Base-by-base conservation (phyloP, 805 yeast genomes). In the Priceomyces medius region DNA sequence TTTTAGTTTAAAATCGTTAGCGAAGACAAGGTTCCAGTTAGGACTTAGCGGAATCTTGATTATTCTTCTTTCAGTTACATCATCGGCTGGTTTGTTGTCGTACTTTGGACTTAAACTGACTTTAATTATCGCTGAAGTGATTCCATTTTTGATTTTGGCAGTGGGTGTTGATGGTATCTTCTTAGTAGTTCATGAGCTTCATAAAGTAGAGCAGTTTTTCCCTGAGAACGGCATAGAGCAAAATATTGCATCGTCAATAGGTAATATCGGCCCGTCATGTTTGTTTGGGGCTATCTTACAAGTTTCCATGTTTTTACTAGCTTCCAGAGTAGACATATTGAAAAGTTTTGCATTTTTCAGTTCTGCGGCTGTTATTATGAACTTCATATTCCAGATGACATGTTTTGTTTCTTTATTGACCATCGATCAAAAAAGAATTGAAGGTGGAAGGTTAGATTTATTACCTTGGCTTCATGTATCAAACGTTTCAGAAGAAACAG, bases 111-210 rank as follows among this genome's bases (percentile, higher is more conserved):
- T 90, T 37, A 88, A 86, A 54, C 86, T 95, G 0, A 91, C 98
- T 0, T 68, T 91, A 32, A 90, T 91, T 49, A 88, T 91, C 43
- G 97, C 98, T 2, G 98, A 93, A 59, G 99, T 91, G 4, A 91
- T 91, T 24, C 98, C 98, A 7, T 91, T 91, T 56, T 68, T 91
- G 53, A 85, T 91, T 10, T 71, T 91, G 43, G 99, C 99, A 0
- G 83, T 91, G 42, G 99, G 99, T n/a, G 88, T 91, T 20, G 99
- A 91, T 64, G 91, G 91, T 59, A 86, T 91, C 19, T 93, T 90
- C 56, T 67, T 91, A 49, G 79, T 91, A 16, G 83, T 88, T 1
- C 90, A 90, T 57, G 96, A 89, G 54, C 68, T 87, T 36, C 77
- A 81, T 32, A 64, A 72, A 14, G 75, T 81, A 20, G 76, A 76